Evolutionary conservation across 2,329 filamentous ascomycete species (phyloP), one percentile per base, ranked within the genome.

Genomic region (Ophiostoma australiae): DNA sequence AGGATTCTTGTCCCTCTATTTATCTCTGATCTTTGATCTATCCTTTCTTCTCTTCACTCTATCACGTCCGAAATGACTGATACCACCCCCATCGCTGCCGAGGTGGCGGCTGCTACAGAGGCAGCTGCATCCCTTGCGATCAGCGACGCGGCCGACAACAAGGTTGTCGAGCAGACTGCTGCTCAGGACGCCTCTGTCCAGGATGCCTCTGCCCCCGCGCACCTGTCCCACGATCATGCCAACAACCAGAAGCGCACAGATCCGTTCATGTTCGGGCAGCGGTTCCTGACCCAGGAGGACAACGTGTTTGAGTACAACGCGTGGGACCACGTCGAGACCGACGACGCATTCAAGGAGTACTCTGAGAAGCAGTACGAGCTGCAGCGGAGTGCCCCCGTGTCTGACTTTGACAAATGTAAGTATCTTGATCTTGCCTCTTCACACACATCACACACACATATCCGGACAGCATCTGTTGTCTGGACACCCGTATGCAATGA

Each of bases 231-330:
- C 79, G 85, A 91, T 77, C 88, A 91, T 55, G 77, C 82, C 74
- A 82, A 90, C 79, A 95, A 93, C 79, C 84, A 91, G 81, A 98
- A 98, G 83, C 88, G 93, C 76, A 91, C 83, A 78, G 93, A 97
- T 78, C 95, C 95, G 23, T 99, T 98, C 80, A 91, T 96, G 80
- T 99, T 99, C 80, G 95, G 95, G 73, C 95, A 92, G 67, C 92
- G 94, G 72, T 91, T 87, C 77, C 87, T 99, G 69, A 89, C 91
- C 76, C 86, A 94, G 79, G 88, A 89, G 78, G 94, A 97, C 82
- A 86, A 98, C 79, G 92, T 97, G 77, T 99, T 94, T 82, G 91
- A 96, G 80, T 97, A 95, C 87, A 99, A 99, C 80, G 95, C 95
- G 52, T 99, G 95, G 95, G 95, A 99, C 79, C 94, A 99, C 79